phyloP scores from a whole-genome alignment of 2,329 filamentous ascomycete genomes.

The Ilyonectria sp. region DNA sequence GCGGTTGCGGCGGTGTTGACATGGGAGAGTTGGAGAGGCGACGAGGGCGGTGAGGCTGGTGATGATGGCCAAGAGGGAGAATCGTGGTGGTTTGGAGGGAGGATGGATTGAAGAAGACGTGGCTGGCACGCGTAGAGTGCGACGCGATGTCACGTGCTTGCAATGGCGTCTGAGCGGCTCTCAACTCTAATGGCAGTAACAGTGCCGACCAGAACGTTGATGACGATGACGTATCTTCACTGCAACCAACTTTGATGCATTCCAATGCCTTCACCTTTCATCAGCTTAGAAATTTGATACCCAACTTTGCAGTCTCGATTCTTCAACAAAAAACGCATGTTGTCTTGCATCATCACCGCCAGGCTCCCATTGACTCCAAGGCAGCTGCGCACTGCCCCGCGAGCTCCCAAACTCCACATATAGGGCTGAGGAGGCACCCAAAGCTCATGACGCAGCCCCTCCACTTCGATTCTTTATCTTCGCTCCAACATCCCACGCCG shows the following conservation, averaged over 20 bases:
- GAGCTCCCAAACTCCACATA: conserved; percentile 41
- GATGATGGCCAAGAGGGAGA: neutral
- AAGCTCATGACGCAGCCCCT: conserved; percentile 44
- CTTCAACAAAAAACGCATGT: too few species aligned
- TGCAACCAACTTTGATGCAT: neutral
- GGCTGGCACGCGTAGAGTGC: conserved; percentile 41
- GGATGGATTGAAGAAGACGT: conserved; percentile 27
- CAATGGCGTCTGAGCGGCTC: neutral
- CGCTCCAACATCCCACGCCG: conserved; percentile 11
- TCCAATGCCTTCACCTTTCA: neutral
- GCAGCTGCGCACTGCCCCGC: conserved; percentile 34
- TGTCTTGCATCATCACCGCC: neutral
- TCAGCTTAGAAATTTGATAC: neutral
- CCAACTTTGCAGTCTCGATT: neutral
- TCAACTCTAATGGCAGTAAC: conserved; percentile 10
- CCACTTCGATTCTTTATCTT: conserved; percentile 6
- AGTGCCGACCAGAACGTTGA: neutral
- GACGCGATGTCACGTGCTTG: conserved; percentile 48
- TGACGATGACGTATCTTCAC: conserved; percentile 20
- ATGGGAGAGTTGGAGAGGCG: conserved; percentile 20
- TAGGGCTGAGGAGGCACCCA: conserved; percentile 50
- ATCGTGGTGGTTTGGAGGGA: conserved; percentile 9
- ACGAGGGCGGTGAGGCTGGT: neutral
- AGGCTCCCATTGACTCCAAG: conserved; percentile 1
- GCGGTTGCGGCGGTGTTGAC: conserved; percentile 3